phyloP scores from a whole-genome alignment of 768 basidiomycete species.

The Suillus variegatus region DNA sequence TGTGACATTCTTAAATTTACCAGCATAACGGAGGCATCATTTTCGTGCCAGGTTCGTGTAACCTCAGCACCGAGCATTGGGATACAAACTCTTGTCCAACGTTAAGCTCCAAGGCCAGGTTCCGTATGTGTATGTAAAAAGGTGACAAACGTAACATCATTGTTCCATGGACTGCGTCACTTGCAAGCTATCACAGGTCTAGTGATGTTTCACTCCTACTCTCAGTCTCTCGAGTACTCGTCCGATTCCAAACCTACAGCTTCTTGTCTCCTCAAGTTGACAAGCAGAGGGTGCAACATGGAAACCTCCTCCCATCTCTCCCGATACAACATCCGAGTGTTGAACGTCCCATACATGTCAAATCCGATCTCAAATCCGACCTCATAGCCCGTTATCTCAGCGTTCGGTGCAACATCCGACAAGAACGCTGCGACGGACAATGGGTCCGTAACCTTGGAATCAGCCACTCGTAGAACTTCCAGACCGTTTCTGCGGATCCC shows the following conservation, averaged over 20 bases:
- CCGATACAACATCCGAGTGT: not conserved
- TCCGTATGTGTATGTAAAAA: not conserved
- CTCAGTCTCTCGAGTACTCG: not conserved
- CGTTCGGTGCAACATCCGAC: constrained; percentile 1
- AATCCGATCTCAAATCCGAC: not conserved
- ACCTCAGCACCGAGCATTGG: not conserved
- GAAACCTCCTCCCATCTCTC: constrained; percentile 7
- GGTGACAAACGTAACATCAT: not conserved
- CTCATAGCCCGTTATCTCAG: constrained; percentile 5
- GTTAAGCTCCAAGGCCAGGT: not conserved
- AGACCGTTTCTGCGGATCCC: not conserved
- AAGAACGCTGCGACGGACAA: constrained; percentile 2
- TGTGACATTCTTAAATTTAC: not conserved
- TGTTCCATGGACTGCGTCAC: not conserved
- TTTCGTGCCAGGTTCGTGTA: no score
- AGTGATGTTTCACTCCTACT: not conserved
- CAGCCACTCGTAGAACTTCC: not conserved
- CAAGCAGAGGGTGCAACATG: not conserved
- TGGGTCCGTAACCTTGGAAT: not conserved
- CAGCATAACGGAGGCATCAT: not conserved
- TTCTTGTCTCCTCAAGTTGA: constrained; percentile 5
- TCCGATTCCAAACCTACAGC: not conserved
- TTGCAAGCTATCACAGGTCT: not conserved
- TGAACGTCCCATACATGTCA: not conserved
- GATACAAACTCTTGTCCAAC: not conserved